Percentiles rank a stretch among this genome's conserved stretches.
Conservation (phyloP, 2,329 filamentous ascomycete genomes). For the Colletotrichum sp. region DNA sequence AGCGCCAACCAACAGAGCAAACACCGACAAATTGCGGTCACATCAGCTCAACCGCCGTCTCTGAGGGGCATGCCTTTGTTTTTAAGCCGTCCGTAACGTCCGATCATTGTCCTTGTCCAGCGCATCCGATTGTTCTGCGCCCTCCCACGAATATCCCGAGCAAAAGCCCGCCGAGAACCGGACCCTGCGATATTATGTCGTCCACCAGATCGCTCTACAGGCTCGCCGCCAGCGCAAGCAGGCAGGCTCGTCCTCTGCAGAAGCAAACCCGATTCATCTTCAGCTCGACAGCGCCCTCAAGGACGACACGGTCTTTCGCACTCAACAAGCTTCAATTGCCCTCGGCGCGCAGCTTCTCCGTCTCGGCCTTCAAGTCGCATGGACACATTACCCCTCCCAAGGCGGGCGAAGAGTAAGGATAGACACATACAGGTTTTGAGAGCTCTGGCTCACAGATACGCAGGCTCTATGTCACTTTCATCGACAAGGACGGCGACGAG, state of each 20-base stretch:
- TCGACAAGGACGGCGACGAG: slow-evolving; percentile 85
- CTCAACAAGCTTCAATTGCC: slow-evolving; percentile 8
- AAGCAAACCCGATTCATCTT: slow-evolving; percentile 13
- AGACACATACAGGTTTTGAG: neutral
- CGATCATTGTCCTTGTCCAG: neutral
- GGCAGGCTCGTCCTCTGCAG: slow-evolving; percentile 31
- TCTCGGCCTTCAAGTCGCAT: slow-evolving; percentile 66
- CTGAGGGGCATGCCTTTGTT: neutral
- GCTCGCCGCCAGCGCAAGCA: slow-evolving; percentile 33
- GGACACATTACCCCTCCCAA: slow-evolving; percentile 85
- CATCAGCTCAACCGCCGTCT: neutral
- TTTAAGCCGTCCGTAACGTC: neutral
- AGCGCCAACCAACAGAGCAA: neutral
- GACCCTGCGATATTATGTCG: neutral
- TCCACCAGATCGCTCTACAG: slow-evolving; percentile 29
- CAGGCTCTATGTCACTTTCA: slow-evolving; percentile 87
- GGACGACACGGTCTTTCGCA: neutral
- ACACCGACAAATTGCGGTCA: neutral
- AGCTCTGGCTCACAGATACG: neutral
- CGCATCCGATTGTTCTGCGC: neutral
- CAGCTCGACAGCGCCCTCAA: neutral
- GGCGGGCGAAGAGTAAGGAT: slow-evolving; percentile 87
- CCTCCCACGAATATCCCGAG: neutral
- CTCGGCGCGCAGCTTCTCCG: slow-evolving; percentile 64
- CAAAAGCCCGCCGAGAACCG: neutral